Base-by-base conservation (phyloP, 305 asterid species). In the Solanum hybrid region DNA sequence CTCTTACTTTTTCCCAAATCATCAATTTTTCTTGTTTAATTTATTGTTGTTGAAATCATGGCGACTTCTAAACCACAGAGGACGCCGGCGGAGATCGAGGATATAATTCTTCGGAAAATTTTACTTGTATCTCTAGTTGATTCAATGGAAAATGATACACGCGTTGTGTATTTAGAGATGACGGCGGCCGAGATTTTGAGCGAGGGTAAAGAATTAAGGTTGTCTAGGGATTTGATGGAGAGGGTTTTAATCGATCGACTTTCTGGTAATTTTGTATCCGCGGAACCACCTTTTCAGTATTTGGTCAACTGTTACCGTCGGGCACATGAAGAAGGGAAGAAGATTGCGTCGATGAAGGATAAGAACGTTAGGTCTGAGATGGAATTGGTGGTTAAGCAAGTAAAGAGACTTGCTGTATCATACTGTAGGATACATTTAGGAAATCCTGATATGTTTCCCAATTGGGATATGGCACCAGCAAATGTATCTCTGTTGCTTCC, bases 141-240 rank as follows among this genome's bases (percentile, higher is more conserved):
- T 93, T 94, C 98, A 34, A 94, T 95, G 42, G 95, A 93, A 79
- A 94, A 27, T 88, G 99, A 97, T 91, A 91, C 95, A 5, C 93
- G 97, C 73, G 81, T 94, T 64, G 98, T 92, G 38, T 97, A 95
- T 82, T 91, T 96, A 46, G 98, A 96, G 91, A 91, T 93, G 94
- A 89, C 99, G 6, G 99, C 99, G 3, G 99, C 97, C 2, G 99
- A 98, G 94, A 89, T 97, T 86, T 79, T 97, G 88, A 96, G 98
- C 89, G 99, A 98, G 93, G 97, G 96, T 0, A 95, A 92, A 90
- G 97, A 94, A 35, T 94, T 98, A 89, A 94, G 87, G 87, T 88
- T 98, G 5, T 92, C 97, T 31, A 91, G 98, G 92, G 98, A 96
- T 35, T 89, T 95, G 90, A 92, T 98, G 95, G 99, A 96, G 92